These are phyloP conservation scores for Talaromyces sp. DNA, from an alignment of 2,329 filamentous ascomycete species.

Conservation along the genomic window DNA sequence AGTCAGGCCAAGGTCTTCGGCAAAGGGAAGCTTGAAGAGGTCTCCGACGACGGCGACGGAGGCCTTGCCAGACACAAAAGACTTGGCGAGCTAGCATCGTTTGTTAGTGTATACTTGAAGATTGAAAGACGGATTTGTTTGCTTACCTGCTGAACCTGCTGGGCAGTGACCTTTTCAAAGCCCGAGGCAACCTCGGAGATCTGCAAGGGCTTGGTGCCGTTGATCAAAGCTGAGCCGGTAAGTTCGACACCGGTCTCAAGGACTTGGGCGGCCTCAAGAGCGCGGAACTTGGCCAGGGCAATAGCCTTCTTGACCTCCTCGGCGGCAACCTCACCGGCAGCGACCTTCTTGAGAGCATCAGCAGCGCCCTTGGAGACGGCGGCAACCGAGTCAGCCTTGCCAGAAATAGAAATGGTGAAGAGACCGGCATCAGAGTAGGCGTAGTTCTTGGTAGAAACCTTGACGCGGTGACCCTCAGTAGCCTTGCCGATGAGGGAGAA, in stretches of 20 bases:
- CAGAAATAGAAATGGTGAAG: constrained; percentile 74
- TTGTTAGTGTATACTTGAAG: constrained; percentile 17
- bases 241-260: constrained; percentile 72
- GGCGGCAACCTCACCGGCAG: constrained; percentile 67
- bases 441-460: constrained; percentile 68
- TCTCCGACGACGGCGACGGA: constrained; percentile 88
- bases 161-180: constrained; percentile 73
- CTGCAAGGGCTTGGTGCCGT: constrained; percentile 76
- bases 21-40: constrained; percentile 83
- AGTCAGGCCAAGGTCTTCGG: constrained; percentile 87
- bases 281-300: constrained; percentile 88
- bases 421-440: constrained; percentile 94
- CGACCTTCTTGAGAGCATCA: constrained; percentile 75
- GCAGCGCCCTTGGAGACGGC: constrained; percentile 70
- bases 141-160: constrained; percentile 80
- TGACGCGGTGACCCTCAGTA: constrained; percentile 59
- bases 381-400: constrained; percentile 66
- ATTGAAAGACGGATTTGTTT: neutral
- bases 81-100: constrained; percentile 68
- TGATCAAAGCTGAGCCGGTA: constrained; percentile 77
- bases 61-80: constrained; percentile 80
- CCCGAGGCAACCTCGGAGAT: constrained; percentile 72
- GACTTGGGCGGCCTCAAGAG: constrained; percentile 75
- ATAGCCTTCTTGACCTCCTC: constrained; percentile 90
- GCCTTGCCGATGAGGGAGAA: constrained; percentile 88